Base-by-base conservation (phyloP, 176 grass and related monocot species). In the Eremochloa ophiuroides region DNA sequence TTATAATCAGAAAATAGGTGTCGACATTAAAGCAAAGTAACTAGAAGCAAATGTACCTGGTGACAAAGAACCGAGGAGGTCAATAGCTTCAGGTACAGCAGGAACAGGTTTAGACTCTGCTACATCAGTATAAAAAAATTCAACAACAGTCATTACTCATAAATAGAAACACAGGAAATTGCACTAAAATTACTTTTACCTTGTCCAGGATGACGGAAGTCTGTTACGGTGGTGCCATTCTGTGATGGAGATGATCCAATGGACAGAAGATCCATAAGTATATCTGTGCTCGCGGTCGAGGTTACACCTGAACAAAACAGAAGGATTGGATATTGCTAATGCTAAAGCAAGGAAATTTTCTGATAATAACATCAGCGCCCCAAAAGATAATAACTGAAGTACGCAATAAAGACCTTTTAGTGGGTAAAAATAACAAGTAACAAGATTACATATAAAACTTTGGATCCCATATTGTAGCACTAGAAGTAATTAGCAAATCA, bases 251-350 rank as follows among this genome's bases (percentile, higher is more conserved):
- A 88, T 28, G 95, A 83, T 76, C 92, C 95, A 78, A 98, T 98
- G 44, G 95, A 98, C 12, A 94, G 66, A 84, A 97, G 92, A 88
- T 97, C 95, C 65, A 92, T 88, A 62, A 98, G 80, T 87, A 98
- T 92, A 91, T 98, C 84, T 68, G 90, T 89, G 65, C 75, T 87
- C 17, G 80, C 61, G 29, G 82, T 71, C 34, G 90, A 73, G 80
- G 86, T 71, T 39, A 40, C 90, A 71, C 85, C 65, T 87, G 66
- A 74, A 85, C 28, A 79, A 41, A 76, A 83, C 38, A 80, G 27
- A 22, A 77, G 34, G 18, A 20, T 59, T 66, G 39, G 22, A 3
- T 73, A 72, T 6, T n/a, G n/a, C n/a, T n/a, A n/a, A n/a, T 62
- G 43, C 60, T 40, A 74, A 47, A 13, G 60, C 27, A 29, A 73